Base-by-base conservation (phyloP, 352 stramenopile species). In the Phytophthora vignae region DNA sequence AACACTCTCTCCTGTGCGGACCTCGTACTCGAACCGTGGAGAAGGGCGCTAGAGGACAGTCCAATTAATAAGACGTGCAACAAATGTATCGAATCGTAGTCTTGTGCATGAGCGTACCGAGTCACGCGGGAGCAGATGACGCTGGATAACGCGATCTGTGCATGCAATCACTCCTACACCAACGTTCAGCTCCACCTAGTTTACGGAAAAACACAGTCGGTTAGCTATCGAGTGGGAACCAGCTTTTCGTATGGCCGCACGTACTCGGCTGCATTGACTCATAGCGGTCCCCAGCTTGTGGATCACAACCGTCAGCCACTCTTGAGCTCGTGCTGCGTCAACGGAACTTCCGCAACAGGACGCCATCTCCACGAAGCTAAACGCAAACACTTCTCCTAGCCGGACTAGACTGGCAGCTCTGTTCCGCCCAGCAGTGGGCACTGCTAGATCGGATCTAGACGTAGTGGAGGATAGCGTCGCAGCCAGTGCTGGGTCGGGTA, bases 331-430 rank as follows among this genome's bases (percentile, higher is more conserved):
- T 21, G 57, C 54, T 10, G 74, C 67, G 40, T 91, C 82, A 2
- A 90, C 62, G 31, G 77, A 58, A 8, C 62, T 74, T 15, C 81
- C 79, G 52, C 84, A 93, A 46, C 84, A 93, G 3, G 84, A 53
- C 25, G 84, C 84, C 86, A 93, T 93, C 69, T 93, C 86, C 46
- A 92, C 48, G 38, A 74, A 93, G 67, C 69, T 91, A 59, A 92
- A 91, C 2, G 74, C 64, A 54, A 69, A 73, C 11, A 78, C 29
- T n/a, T 78, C 62, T 4, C 60, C 60, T 8, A 74, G 38, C 0
- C 40, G 55, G 25, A 65, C 29, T 17, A 64, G 12, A 36, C 60
- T 69, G 25, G 38, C 27, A 42, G 54, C 31, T 67, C 49, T 67
- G 40, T 36, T 53, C 36, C 46, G 42, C 2, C 31, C 52, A 50